Conservation (phyloP, 2,329 filamentous ascomycete species). For the Sclerotinia subarctica region DNA sequence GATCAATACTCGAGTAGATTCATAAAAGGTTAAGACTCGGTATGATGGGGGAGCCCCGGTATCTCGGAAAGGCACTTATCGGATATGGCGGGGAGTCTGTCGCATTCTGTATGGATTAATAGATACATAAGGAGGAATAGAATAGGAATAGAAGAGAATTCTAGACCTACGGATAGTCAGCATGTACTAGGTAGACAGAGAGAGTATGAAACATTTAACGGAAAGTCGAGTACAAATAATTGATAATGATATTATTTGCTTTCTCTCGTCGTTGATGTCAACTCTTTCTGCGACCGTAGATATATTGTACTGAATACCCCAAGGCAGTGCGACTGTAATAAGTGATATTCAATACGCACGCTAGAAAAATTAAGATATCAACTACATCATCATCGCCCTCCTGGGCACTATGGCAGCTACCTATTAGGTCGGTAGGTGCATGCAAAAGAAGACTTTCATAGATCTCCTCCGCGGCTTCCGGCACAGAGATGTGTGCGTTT, state of each 20-base stretch:
- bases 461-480: slow-evolving; percentile 13
- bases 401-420: too few species aligned
- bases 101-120: background rate
- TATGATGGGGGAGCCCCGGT: background rate
- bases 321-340: too few species aligned
- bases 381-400: slow-evolving; percentile 1
- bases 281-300: background rate
- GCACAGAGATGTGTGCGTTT: background rate
- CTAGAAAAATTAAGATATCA: background rate
- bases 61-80: slow-evolving; percentile 1
- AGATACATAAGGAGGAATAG: background rate
- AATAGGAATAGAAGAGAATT: background rate
- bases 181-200: too few species aligned
- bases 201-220: background rate
- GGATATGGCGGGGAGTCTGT: slow-evolving; percentile 7
- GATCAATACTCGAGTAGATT: background rate
- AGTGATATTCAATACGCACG: background rate
- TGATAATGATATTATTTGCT: background rate
- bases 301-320: background rate
- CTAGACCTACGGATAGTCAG: background rate
- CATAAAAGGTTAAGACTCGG: background rate
- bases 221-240: background rate
- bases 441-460: background rate
- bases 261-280: background rate
- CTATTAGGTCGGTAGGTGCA: background rate